These are phyloP conservation scores for Syncephalastrum monosporum DNA, from an alignment of 371 early-diverging fungal species.

Conservation along the genomic window DNA sequence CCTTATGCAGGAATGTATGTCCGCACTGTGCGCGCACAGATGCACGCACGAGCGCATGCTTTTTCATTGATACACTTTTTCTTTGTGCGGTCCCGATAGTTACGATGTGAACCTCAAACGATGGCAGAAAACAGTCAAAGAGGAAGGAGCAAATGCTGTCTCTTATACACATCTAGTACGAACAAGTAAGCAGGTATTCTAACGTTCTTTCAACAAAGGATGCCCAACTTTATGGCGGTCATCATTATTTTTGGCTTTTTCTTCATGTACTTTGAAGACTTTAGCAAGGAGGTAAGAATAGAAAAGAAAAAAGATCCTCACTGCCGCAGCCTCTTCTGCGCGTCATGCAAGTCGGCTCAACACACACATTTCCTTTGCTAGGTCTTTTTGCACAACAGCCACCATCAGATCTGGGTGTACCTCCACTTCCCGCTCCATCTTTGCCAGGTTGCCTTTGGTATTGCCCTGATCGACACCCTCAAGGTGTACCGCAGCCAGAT, in stretches of 20 bases:
- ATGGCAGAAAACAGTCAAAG: no score
- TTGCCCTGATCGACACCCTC: constrained; percentile 45
- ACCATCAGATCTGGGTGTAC: constrained; percentile 59
- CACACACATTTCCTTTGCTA: background rate
- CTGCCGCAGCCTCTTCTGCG: background rate
- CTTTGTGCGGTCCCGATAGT: no score
- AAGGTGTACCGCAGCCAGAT: constrained; percentile 36
- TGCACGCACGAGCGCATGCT: no score
- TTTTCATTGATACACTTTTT: no score
- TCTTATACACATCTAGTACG: no score
- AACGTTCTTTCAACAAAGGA: constrained; percentile 13
- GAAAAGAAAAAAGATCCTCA: background rate
- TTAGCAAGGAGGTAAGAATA: constrained; percentile 43
- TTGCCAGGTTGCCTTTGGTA: constrained; percentile 54
- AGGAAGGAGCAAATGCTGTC: no score
- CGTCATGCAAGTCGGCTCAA: background rate
- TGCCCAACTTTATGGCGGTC: constrained; percentile 51
- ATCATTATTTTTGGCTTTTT: constrained; percentile 53
- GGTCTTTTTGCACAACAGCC: constrained; percentile 43
- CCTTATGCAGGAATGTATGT: no score
- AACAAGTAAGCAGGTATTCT: background rate
- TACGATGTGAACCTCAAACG: no score
- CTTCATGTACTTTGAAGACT: constrained; percentile 56
- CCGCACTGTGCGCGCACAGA: no score
- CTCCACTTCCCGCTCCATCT: constrained; percentile 59